These are phyloP conservation scores for Verticillium zaregamsianum DNA, from an alignment of 2,329 filamentous ascomycete genomes.

Conservation along the genomic window DNA sequence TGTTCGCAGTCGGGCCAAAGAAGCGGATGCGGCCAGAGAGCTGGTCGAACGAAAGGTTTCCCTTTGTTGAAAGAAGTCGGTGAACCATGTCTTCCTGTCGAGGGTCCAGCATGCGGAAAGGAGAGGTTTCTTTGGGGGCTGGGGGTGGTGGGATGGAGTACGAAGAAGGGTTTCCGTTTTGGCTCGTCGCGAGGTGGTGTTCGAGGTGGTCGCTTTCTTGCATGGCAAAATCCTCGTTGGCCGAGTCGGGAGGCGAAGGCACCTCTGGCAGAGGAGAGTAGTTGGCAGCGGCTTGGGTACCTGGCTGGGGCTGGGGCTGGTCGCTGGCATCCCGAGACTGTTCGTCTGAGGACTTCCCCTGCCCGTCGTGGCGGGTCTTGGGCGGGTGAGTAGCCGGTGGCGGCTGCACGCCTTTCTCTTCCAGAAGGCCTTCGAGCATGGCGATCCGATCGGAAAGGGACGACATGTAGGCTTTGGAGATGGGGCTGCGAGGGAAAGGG, in stretches of 20 bases:
- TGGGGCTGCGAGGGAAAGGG: conserved; percentile 33
- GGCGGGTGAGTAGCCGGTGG: conserved; percentile 50
- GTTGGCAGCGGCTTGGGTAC: conserved; percentile 1
- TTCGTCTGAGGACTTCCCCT: conserved; percentile 22
- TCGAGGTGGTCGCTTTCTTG: conserved; percentile 20
- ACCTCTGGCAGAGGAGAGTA: conserved; percentile 17
- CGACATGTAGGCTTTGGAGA: conserved; percentile 55
- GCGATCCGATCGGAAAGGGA: conserved; percentile 50
- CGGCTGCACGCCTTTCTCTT: conserved; percentile 42
- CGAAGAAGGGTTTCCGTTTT: conserved; percentile 2
- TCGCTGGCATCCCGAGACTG: background rate
- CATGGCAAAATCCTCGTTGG: conserved; percentile 23
- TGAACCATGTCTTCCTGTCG: conserved; percentile 44
- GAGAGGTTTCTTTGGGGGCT: conserved; percentile 23
- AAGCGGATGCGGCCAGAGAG: conserved; percentile 45
- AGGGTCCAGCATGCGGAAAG: conserved; percentile 30
- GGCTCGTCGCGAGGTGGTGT: conserved; percentile 15
- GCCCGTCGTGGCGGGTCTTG: conserved; percentile 39
- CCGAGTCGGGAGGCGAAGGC: conserved; percentile 26
- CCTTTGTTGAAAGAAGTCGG: conserved; percentile 42
- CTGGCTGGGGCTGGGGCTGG: background rate
- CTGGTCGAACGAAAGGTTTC: conserved; percentile 47
- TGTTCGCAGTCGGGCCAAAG: conserved; percentile 50
- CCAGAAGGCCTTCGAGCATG: conserved; percentile 46
- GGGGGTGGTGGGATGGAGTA: conserved; percentile 12